These are phyloP conservation scores for Canna indica DNA, from an alignment of 176 grass and related monocot genomes.

Conservation along the genomic window DNA sequence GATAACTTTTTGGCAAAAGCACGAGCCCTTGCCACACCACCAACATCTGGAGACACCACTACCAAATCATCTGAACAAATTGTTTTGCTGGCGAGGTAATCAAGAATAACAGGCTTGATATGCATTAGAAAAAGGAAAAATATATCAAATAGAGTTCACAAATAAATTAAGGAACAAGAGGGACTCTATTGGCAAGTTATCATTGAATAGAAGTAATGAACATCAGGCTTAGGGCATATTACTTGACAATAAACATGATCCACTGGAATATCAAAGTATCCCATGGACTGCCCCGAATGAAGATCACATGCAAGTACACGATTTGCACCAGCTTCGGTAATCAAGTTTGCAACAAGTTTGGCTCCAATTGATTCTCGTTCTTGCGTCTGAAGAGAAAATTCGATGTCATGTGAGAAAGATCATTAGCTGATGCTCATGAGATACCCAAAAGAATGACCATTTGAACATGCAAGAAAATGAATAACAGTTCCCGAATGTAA, in stretches of 20 bases:
- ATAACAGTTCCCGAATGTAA: neutral
- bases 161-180: neutral
- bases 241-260: conserved; percentile 73
- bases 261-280: conserved; percentile 85
- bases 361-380: conserved; percentile 65
- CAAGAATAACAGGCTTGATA: conserved; percentile 67
- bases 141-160: neutral
- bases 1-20: conserved; percentile 75
- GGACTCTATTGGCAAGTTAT: neutral
- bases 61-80: conserved; percentile 61
- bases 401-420: neutral
- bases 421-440: neutral
- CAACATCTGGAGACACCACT: conserved; percentile 71
- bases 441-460: neutral
- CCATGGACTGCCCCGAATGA: conserved; percentile 85
- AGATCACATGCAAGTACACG: conserved; percentile 75
- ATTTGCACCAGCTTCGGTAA: conserved; percentile 71
- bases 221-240: neutral
- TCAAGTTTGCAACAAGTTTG: conserved; percentile 82
- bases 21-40: conserved; percentile 61
- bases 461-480: neutral
- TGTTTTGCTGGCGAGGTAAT: conserved; percentile 89
- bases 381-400: conserved; percentile 27
- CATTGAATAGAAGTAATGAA: neutral
- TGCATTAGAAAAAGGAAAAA: conserved; percentile 4